phyloP scores from a whole-genome alignment of 1,139 yeast genomes.

The Blastobotrys indianensis region DNA sequence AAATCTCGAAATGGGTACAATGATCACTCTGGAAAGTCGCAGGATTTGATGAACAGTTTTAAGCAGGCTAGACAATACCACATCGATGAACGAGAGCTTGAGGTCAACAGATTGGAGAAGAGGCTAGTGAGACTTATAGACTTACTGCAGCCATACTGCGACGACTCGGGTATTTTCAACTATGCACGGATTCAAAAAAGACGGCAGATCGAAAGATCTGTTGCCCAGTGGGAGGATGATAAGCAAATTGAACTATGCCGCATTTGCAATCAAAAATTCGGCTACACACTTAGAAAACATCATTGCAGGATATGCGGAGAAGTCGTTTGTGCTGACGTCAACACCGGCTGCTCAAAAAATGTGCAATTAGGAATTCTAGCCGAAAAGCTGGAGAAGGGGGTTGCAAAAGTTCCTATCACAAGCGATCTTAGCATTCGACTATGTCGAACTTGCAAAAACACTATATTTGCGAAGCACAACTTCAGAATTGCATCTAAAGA shows the following conservation, averaged over 20 bases:
- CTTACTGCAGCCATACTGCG: slow-evolving; percentile 21
- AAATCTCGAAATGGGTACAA: slow-evolving; percentile 49
- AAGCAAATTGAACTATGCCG: slow-evolving; percentile 48
- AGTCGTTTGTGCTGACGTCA: slow-evolving; percentile 68
- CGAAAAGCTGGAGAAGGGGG: slow-evolving; percentile 29
- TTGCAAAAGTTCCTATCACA: slow-evolving; percentile 21
- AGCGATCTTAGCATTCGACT: slow-evolving; percentile 42
- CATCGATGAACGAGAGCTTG: slow-evolving; percentile 40
- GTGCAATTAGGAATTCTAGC: slow-evolving; percentile 54
- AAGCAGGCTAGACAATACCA: slow-evolving; percentile 37
- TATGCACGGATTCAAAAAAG: slow-evolving; percentile 26
- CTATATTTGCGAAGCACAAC: slow-evolving; percentile 53
- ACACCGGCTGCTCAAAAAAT: slow-evolving; percentile 61
- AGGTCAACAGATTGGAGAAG: slow-evolving; percentile 55
- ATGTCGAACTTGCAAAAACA: slow-evolving; percentile 63
- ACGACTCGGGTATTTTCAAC: slow-evolving; percentile 23
- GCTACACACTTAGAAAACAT: slow-evolving; percentile 63
- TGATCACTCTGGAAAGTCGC: slow-evolving; percentile 35
- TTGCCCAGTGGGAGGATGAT: slow-evolving; percentile 72
- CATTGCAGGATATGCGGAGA: slow-evolving; percentile 84
- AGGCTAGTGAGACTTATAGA: slow-evolving; percentile 49
- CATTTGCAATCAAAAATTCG: slow-evolving; percentile 56
- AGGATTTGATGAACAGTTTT: slow-evolving; percentile 48
- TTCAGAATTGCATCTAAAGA: slow-evolving; percentile 38
- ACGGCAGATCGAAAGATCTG: slow-evolving; percentile 42